phyloP scores from a whole-genome alignment of 306 rosid species.

The Trifolium dubium region DNA sequence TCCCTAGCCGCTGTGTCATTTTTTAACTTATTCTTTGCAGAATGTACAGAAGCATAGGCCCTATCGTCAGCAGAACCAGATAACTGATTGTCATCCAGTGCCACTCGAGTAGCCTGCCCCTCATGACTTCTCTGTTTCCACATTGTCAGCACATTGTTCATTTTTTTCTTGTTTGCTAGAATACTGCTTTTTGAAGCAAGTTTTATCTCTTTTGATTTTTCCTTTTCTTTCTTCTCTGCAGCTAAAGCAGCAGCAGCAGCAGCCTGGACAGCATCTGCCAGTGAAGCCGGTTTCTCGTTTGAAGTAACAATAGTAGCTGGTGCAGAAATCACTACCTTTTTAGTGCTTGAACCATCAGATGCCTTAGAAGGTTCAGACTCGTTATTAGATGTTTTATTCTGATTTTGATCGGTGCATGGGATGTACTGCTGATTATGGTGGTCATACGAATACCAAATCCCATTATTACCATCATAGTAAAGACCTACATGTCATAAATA shows the following conservation, averaged over 20 bases:
- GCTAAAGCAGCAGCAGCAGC: conserved; percentile 94
- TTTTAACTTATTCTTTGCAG: conserved; percentile 69
- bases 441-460: conserved; percentile 94
- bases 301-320: conserved; percentile 77
- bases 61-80: conserved; percentile 65
- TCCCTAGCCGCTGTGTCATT: conserved; percentile 60
- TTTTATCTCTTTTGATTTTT: conserved; percentile 86
- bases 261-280: conserved; percentile 96
- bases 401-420: conserved; percentile 84
- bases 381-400: conserved; percentile 57
- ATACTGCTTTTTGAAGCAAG: conserved; percentile 95
- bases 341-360: conserved; percentile 66
- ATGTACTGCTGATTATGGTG: conserved; percentile 76
- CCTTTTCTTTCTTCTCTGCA: conserved; percentile 95
- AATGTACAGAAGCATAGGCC: conserved; percentile 55
- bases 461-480: conserved; percentile 85
- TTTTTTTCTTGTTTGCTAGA: conserved; percentile 93
- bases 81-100: conserved; percentile 73
- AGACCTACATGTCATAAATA: conserved; percentile 65
- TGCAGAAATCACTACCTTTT: conserved; percentile 86
- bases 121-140: conserved; percentile 99
- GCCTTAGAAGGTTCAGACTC: conserved; percentile 68
- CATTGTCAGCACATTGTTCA: conserved; percentile 91
- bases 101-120: conserved; percentile 86
- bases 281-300: conserved; percentile 73